Evolutionary conservation across 2,329 filamentous ascomycete genomes (phyloP), one percentile per base, ranked within the genome.

Genomic region (Lasiodiplodia hormozganensis): DNA sequence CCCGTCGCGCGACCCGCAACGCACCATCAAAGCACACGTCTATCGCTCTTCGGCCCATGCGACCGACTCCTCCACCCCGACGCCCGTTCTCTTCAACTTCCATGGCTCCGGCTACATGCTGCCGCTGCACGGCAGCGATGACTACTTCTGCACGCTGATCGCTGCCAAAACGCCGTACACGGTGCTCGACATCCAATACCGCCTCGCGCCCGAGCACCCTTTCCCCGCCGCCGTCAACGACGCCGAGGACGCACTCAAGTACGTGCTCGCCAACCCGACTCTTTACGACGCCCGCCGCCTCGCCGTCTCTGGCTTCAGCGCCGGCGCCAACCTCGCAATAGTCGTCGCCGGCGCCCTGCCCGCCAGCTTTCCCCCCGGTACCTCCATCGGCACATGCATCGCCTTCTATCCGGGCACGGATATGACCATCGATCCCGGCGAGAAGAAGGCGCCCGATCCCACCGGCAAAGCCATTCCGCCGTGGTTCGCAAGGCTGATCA

Each of bases 311-410:
- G 82, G 82, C 10, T 83, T 82, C 71, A 81, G 79, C 53, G 78
- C 82, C 0, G 82, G 82, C 2, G 81, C 65, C 0, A 82, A 78
- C 53, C 73, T 83, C 14, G 77, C 78, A 0, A 73, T 83, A 5
- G 76, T 6, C 25, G 18, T 36, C 62, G n/a, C 38, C 67, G 34
- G 40, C 74, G 74, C 62, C 73, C 40, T 40, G 68, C 71, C 18
- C 49, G 54, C 40, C 12, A 21, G 23, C 23, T 81, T 77, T 62
- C 74, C 75, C 7, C 38, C 58, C 52, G 73, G 74, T 60, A 78
- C 74, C 4, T 80, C 31, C 31, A 34, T 79, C 70, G 71, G 68
- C 62, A 34, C 21, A 64, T 73, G 66, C 3, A 62, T 80, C 31
- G 75, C 77, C 1, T 76, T 81, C 65, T 76, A 81, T 70, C 76